A percentile compares a stretch with the other conserved stretches of the same genome.
Evolutionary conservation across 352 stramenopile species (phyloP).

Genomic region (Labyrinthula sp.): DNA sequence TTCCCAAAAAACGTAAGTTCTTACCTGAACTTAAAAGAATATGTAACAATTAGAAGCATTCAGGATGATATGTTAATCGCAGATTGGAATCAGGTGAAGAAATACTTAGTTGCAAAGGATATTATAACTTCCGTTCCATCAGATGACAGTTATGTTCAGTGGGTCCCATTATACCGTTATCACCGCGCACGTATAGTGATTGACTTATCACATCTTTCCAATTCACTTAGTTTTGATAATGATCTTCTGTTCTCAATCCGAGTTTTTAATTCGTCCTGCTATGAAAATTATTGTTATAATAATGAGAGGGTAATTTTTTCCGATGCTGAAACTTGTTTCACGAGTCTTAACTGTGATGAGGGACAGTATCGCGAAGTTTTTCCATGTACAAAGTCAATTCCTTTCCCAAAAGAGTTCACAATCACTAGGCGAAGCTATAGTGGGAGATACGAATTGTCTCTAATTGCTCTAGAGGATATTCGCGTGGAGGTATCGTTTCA

Average conservation of each 20-base stretch:
- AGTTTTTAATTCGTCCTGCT: slow-evolving; percentile 66
- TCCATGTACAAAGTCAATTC: slow-evolving; percentile 64
- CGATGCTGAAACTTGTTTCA: slow-evolving; percentile 34
- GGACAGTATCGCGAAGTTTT: slow-evolving; percentile 47
- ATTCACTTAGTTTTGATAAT: slow-evolving; percentile 68
- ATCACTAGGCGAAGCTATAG: slow-evolving; percentile 68
- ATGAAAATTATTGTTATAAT: slow-evolving; percentile 54
- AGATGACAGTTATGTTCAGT: slow-evolving; percentile 60
- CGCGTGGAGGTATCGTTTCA: slow-evolving; percentile 82
- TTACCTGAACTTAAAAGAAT: slow-evolving; percentile 7
- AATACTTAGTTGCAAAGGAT: no score
- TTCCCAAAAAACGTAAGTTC: no score
- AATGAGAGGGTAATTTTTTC: slow-evolving; percentile 41
- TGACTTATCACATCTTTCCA: slow-evolving; percentile 71
- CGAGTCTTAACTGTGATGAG: slow-evolving; percentile 26
- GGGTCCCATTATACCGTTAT: slow-evolving; percentile 67
- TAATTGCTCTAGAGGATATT: slow-evolving; percentile 80
- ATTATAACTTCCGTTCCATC: no score
- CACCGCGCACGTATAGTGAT: slow-evolving; percentile 73
- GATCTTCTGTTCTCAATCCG: slow-evolving; percentile 86
- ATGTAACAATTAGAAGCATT: slow-evolving; percentile 8
- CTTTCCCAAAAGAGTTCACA: slow-evolving; percentile 67
- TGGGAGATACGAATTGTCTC: slow-evolving; percentile 68
- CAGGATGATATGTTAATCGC: slow-evolving; percentile 38
- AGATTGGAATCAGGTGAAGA: slow-evolving; percentile 46